Percentiles rank a stretch among this genome's conserved stretches.
These are phyloP conservation scores for Chenopodium quinoa DNA, from an alignment of 148 eudicot species.

Conservation along the genomic window DNA sequence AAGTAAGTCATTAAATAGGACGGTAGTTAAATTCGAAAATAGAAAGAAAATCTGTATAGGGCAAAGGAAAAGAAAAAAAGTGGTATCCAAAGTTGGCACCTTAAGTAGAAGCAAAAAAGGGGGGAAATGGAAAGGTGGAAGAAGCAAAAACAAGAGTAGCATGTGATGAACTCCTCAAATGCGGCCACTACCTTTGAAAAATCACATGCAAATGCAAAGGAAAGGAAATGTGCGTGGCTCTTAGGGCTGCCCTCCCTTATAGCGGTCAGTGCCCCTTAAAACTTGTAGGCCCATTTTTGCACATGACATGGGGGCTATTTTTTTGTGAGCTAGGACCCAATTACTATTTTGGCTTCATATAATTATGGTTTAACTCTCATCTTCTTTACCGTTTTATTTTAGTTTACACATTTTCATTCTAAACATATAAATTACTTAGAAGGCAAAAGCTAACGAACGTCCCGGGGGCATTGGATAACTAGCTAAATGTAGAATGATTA, in stretches of 20 bases:
- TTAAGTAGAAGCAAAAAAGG: conserved; percentile 23
- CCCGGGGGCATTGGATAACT: too few species aligned
- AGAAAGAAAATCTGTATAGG: conserved; percentile 4
- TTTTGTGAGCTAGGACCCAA: conserved; percentile 17
- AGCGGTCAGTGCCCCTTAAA: conserved; percentile 25
- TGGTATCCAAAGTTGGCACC: conserved; percentile 30
- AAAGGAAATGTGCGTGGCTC: conserved; percentile 18
- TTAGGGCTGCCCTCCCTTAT: conserved; percentile 9
- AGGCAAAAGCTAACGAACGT: too few species aligned
- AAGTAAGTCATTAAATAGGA: neutral
- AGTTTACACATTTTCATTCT: too few species aligned
- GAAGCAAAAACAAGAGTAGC: conserved; percentile 15
- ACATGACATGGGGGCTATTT: conserved; percentile 29
- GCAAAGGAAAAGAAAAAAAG: conserved; percentile 12
- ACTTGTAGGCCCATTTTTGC: conserved; percentile 31
- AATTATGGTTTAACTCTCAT: neutral
- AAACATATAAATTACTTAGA: too few species aligned
- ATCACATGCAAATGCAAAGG: conserved; percentile 31
- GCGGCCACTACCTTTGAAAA: conserved; percentile 20
- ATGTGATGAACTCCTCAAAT: conserved; percentile 36
- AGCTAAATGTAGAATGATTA: too few species aligned
- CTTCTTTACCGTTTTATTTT: too few species aligned
- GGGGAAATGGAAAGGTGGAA: conserved; percentile 17
- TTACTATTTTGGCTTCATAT: conserved; percentile 16
- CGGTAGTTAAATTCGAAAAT: neutral